Evolutionary conservation across 805 yeast genomes (phyloP).

Genomic region (Jamesozyma jinghongensis): DNA sequence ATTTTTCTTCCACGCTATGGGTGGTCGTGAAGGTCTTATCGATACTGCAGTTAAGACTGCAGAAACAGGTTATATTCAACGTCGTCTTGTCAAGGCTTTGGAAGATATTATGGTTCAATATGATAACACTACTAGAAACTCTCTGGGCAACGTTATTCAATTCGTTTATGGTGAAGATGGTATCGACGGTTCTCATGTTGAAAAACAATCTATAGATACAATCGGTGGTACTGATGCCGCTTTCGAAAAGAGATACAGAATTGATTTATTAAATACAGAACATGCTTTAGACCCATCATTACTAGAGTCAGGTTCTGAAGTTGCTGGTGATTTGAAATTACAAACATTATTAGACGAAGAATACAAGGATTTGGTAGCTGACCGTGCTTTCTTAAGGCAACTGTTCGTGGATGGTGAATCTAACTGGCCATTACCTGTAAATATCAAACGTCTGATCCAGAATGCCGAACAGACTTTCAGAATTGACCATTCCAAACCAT

Average conservation of each 20-base stretch:
- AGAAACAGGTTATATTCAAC: constrained; percentile 96
- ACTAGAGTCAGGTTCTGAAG: constrained; percentile 83
- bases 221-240: constrained; percentile 84
- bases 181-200: constrained; percentile 95
- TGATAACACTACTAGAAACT: constrained; percentile 97
- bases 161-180: constrained; percentile 99
- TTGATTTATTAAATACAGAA: constrained; percentile 72
- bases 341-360: constrained; percentile 80
- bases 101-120: constrained; percentile 97
- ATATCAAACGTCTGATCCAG: constrained; percentile 90
- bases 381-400: constrained; percentile 70
- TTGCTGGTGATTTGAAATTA: constrained; percentile 76
- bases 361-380: constrained; percentile 64
- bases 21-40: constrained; percentile 99
- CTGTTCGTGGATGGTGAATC: constrained; percentile 91
- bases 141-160: constrained; percentile 92
- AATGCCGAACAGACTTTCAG: constrained; percentile 97
- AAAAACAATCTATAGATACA: constrained; percentile 89
- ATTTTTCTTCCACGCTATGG: constrained; percentile 99
- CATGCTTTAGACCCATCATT: constrained; percentile 57
- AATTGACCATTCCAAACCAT: constrained; percentile 80
- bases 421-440: constrained; percentile 97
- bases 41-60: constrained; percentile 99
- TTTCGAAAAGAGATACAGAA: constrained; percentile 75
- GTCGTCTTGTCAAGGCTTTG: constrained; percentile 93